phyloP scores from a whole-genome alignment of 306 rosid genomes.

The Prunus mume region DNA sequence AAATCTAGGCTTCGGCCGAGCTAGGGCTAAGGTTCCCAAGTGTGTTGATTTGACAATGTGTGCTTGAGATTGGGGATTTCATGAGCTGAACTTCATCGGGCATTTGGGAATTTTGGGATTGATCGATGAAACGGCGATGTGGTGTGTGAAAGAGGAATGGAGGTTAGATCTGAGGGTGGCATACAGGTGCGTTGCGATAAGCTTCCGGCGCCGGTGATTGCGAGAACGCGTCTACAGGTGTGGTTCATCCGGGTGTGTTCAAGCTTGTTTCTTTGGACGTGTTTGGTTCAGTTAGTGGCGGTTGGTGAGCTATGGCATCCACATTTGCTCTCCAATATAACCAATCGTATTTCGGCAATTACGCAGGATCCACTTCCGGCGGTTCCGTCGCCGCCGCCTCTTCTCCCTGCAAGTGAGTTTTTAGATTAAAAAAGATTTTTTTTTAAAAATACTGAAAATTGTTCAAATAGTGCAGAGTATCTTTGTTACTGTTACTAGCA shows the following conservation, averaged over 20 bases:
- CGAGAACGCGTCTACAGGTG: constrained; percentile 71
- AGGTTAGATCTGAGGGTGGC: constrained; percentile 73
- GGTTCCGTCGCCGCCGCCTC: constrained; percentile 43
- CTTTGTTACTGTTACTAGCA: background rate
- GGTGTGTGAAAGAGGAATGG: constrained; percentile 65
- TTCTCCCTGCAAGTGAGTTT: constrained; percentile 66
- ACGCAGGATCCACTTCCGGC: constrained; percentile 32
- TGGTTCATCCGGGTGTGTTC: constrained; percentile 83
- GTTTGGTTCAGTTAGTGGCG: constrained; percentile 81
- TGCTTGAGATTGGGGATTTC: constrained; percentile 6
- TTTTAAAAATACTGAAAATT: too few relatives aligned
- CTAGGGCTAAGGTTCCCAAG: constrained; percentile 24
- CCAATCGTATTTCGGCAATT: constrained; percentile 51
- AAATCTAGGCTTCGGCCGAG: constrained; percentile 9
- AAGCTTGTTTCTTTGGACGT: constrained; percentile 91
- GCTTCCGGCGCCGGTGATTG: constrained; percentile 61
- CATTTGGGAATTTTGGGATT: background rate
- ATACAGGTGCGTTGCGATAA: constrained; percentile 65
- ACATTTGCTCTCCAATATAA: constrained; percentile 56
- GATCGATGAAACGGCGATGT: constrained; percentile 81
- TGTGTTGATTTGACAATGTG: constrained; percentile 31
- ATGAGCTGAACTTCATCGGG: background rate
- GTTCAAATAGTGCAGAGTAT: background rate
- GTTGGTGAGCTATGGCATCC: constrained; percentile 84
- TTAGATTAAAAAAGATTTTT: background rate